phyloP scores from a whole-genome alignment of 2,329 filamentous ascomycete genomes.

The Botrytis aclada region DNA sequence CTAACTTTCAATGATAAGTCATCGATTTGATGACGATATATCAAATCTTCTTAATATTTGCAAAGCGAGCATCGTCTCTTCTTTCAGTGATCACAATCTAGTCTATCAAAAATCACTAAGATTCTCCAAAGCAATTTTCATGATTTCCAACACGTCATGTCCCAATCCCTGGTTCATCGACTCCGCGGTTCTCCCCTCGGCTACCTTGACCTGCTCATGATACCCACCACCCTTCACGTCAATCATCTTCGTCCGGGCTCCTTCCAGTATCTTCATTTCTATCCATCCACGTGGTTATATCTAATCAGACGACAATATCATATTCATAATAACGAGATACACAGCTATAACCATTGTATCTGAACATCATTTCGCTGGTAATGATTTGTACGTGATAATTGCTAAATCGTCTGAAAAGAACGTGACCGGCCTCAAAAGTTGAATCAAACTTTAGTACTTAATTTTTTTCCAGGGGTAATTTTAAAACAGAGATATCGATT shows the following conservation, averaged over 20 bases:
- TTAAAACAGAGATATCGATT: not conserved
- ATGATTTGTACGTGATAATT: not conserved
- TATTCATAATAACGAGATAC: not conserved
- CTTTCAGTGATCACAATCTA: not conserved
- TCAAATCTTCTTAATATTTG: not conserved
- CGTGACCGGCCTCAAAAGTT: not conserved
- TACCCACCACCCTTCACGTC: not conserved
- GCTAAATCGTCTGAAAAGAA: not conserved
- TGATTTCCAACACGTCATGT: not conserved
- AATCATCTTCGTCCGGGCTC: not conserved
- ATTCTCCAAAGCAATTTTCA: not conserved
- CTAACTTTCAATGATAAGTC: not conserved
- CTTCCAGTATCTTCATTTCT: not conserved
- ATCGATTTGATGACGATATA: not conserved
- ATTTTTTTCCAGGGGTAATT: not conserved
- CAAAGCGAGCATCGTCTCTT: not conserved
- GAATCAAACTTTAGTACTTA: not conserved
- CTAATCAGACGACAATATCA: not conserved
- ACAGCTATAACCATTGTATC: not conserved
- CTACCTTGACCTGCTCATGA: not conserved
- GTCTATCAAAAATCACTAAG: not conserved
- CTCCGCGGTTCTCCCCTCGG: not conserved
- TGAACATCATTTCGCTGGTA: not conserved
- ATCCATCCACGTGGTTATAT: not conserved
- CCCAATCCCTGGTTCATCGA: not conserved